These are phyloP conservation scores for Crithidia mellificae DNA, from an alignment of 208 protist genomes.

Conservation along the genomic window DNA sequence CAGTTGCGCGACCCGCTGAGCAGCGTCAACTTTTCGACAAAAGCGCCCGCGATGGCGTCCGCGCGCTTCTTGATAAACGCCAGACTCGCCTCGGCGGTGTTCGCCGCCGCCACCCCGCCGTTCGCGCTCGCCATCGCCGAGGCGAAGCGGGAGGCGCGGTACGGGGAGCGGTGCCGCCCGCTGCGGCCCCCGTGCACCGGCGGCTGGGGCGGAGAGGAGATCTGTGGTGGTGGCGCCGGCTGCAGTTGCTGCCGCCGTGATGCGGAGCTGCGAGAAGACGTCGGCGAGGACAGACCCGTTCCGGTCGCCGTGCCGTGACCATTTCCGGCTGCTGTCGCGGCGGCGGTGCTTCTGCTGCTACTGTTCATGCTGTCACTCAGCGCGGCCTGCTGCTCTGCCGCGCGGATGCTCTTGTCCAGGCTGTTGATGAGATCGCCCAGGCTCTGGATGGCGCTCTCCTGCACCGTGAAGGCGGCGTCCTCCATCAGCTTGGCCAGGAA, in stretches of 20 bases:
- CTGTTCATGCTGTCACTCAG: slow-evolving; percentile 17
- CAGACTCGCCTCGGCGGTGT: not conserved
- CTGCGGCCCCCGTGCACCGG: too few species aligned
- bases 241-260: slow-evolving; percentile 4
- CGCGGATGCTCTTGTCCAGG: slow-evolving; percentile 25
- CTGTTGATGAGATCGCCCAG: slow-evolving; percentile 35
- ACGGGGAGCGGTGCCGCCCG: slow-evolving; percentile 21
- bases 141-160: not conserved
- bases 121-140: slow-evolving; percentile 1
- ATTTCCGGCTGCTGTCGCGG: not conserved
- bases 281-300: slow-evolving; percentile 9
- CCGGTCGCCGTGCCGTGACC: not conserved
- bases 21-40: slow-evolving; percentile 43
- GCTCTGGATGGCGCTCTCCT: slow-evolving; percentile 49
- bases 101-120: not conserved
- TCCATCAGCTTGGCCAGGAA: slow-evolving; percentile 46
- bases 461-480: slow-evolving; percentile 42
- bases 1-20: slow-evolving; percentile 74
- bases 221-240: not conserved
- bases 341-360: not conserved
- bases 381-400: slow-evolving; percentile 27
- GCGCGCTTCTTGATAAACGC: slow-evolving; percentile 25
- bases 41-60: slow-evolving; percentile 28
- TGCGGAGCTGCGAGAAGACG: slow-evolving; percentile 18
- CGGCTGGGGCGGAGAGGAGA: slow-evolving; percentile 1